Conservation (phyloP, 345 rosid genomes). For the Citrus sp. region DNA sequence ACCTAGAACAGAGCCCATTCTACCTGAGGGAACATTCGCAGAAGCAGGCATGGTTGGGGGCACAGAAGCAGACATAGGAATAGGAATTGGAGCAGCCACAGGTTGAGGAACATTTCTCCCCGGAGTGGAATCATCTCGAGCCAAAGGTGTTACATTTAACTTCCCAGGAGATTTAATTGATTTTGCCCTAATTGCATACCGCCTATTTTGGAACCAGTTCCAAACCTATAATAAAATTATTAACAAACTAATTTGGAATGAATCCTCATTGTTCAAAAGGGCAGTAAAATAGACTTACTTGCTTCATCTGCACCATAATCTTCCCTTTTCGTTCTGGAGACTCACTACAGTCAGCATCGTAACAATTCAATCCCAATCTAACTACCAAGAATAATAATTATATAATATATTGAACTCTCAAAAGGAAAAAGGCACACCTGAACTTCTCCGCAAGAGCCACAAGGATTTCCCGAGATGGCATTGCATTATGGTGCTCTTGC, state of each 20-base stretch:
- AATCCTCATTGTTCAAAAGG: background rate
- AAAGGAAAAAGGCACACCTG: constrained; percentile 46
- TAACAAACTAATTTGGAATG: constrained; percentile 5
- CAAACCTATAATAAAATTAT: constrained; percentile 56
- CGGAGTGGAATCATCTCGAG: constrained; percentile 56
- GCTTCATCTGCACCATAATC: constrained; percentile 86
- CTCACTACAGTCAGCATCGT: constrained; percentile 47
- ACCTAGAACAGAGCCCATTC: background rate
- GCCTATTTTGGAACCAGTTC: constrained; percentile 99
- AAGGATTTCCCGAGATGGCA: constrained; percentile 79
- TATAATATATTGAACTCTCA: background rate
- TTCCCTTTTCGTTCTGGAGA: constrained; percentile 80
- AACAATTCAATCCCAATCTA: background rate
- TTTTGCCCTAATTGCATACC: constrained; percentile 91
- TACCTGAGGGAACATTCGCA: constrained; percentile 36
- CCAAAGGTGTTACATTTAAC: constrained; percentile 66
- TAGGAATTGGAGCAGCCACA: constrained; percentile 47
- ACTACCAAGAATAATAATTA: constrained; percentile 2
- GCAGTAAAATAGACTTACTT: constrained; percentile 46
- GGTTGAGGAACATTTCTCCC: constrained; percentile 62
- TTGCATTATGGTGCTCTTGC: constrained; percentile 67
- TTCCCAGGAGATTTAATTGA: constrained; percentile 76
- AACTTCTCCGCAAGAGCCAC: constrained; percentile 82
- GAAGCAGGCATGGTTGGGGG: constrained; percentile 40
- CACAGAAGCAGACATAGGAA: constrained; percentile 44